phyloP scores from a whole-genome alignment of 2,329 filamentous ascomycete genomes.

The Claviceps cyperi region DNA sequence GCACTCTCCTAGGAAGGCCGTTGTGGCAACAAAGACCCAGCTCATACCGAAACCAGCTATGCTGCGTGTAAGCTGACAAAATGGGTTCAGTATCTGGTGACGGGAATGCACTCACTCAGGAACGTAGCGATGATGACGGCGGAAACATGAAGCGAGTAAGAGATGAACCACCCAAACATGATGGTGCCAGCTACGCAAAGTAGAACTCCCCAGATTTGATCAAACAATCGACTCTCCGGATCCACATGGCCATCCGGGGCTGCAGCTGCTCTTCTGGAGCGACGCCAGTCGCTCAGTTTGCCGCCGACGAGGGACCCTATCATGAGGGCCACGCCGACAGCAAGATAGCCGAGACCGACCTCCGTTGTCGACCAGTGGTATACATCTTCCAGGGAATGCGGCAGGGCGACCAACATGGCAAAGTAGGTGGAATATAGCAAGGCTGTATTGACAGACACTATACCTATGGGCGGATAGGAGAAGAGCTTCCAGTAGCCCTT shows the following conservation, averaged over 20 bases:
- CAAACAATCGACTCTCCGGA: slow-evolving; percentile 23
- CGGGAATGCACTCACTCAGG: slow-evolving; percentile 11
- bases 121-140: slow-evolving; percentile 16
- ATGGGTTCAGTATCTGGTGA: neutral
- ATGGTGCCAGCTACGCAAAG: slow-evolving; percentile 21
- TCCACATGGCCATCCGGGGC: slow-evolving; percentile 10
- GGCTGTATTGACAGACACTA: slow-evolving; percentile 19
- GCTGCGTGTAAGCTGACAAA: slow-evolving; percentile 3
- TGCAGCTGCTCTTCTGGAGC: slow-evolving; percentile 9
- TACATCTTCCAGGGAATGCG: slow-evolving; percentile 14
- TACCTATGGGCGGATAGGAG: slow-evolving; percentile 18
- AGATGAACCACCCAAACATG: slow-evolving; percentile 27
- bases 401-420: slow-evolving; percentile 16
- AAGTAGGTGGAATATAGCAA: slow-evolving; percentile 20
- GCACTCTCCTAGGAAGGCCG: slow-evolving; percentile 26
- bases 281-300: slow-evolving; percentile 22
- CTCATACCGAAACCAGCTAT: slow-evolving; percentile 21
- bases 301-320: slow-evolving; percentile 23
- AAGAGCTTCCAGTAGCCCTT: slow-evolving; percentile 16
- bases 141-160: slow-evolving; percentile 14
- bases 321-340: slow-evolving; percentile 11
- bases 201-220: slow-evolving; percentile 25
- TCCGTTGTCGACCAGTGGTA: slow-evolving; percentile 21
- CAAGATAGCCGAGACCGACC: slow-evolving; percentile 22
- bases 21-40: slow-evolving; percentile 27